Percentiles rank a stretch among this genome's conserved stretches.
Evolutionary conservation across 768 basidiomycete genomes (phyloP).

Genomic region (Rhizopogon rudus): DNA sequence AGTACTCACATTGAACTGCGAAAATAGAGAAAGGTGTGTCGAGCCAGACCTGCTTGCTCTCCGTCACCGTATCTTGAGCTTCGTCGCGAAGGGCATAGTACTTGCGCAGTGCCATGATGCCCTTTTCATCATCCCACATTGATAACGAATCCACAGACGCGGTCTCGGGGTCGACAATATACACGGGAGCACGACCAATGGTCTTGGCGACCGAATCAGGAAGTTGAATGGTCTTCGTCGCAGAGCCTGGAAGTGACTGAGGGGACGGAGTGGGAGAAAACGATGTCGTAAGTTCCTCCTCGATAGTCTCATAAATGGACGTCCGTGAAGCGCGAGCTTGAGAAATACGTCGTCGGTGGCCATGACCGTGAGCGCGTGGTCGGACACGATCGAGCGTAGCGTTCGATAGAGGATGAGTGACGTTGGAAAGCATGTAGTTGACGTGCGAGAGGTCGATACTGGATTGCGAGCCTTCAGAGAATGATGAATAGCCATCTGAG

Average conservation of each 20-base stretch:
- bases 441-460: slow-evolving; percentile 70
- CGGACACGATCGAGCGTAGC: slow-evolving; percentile 33
- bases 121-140: slow-evolving; percentile 66
- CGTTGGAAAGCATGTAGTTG: slow-evolving; percentile 49
- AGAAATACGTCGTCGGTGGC: slow-evolving; percentile 69
- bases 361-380: slow-evolving; percentile 51
- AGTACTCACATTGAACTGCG: slow-evolving; percentile 61
- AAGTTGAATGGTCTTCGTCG: slow-evolving; percentile 25
- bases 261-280: slow-evolving; percentile 23
- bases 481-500: slow-evolving; percentile 60
- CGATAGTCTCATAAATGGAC: slow-evolving; percentile 76
- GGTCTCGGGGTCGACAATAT: slow-evolving; percentile 53
- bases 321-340: slow-evolving; percentile 56
- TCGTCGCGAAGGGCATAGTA: slow-evolving; percentile 70
- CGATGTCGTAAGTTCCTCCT: slow-evolving; percentile 54
- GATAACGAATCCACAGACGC: slow-evolving; percentile 40
- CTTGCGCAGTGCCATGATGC: slow-evolving; percentile 56
- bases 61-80: slow-evolving; percentile 57
- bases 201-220: slow-evolving; percentile 14
- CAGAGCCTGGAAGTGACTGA: slow-evolving; percentile 8
- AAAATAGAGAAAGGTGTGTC: slow-evolving; percentile 76
- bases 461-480: slow-evolving; percentile 70
- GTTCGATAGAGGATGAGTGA: slow-evolving; percentile 45
- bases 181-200: slow-evolving; percentile 36
- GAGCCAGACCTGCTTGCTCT: slow-evolving; percentile 60